phyloP scores from a whole-genome alignment of 345 rosid species.

The Populus deltoides region DNA sequence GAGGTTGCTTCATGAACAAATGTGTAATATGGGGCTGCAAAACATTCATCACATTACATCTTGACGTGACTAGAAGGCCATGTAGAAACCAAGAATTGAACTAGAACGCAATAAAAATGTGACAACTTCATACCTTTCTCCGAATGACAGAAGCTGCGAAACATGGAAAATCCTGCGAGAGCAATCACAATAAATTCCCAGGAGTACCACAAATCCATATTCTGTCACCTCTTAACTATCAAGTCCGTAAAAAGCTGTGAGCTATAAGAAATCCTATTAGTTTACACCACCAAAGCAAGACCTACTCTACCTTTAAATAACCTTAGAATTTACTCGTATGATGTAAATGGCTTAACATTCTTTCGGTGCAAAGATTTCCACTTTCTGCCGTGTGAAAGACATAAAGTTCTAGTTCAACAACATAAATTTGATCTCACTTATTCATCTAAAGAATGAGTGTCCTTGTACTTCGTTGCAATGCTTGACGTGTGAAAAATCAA shows the following conservation, averaged over 20 bases:
- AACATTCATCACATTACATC: background rate
- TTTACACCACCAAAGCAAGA: background rate
- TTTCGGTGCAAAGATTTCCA: slow-evolving; percentile 33
- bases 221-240: background rate
- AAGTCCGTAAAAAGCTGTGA: background rate
- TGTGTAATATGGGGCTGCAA: slow-evolving; percentile 48
- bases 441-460: slow-evolving; percentile 20
- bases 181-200: slow-evolving; percentile 17
- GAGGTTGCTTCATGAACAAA: slow-evolving; percentile 60
- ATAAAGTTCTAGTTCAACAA: slow-evolving; percentile 16
- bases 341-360: slow-evolving; percentile 15
- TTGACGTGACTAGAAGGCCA: background rate
- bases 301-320: slow-evolving; percentile 20
- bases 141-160: slow-evolving; percentile 35
- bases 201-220: slow-evolving; percentile 6
- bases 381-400: slow-evolving; percentile 2
- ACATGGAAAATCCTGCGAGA: slow-evolving; percentile 23
- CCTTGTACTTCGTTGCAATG: slow-evolving; percentile 2
- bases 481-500: slow-evolving; percentile 6
- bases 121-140: slow-evolving; percentile 37
- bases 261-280: background rate
- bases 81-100: too few species aligned
- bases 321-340: background rate
- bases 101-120: too few species aligned
- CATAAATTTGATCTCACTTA: slow-evolving; percentile 1